phyloP scores from a whole-genome alignment of 495 filamentous ascomycete genomes.

The Xylaria grammica region DNA sequence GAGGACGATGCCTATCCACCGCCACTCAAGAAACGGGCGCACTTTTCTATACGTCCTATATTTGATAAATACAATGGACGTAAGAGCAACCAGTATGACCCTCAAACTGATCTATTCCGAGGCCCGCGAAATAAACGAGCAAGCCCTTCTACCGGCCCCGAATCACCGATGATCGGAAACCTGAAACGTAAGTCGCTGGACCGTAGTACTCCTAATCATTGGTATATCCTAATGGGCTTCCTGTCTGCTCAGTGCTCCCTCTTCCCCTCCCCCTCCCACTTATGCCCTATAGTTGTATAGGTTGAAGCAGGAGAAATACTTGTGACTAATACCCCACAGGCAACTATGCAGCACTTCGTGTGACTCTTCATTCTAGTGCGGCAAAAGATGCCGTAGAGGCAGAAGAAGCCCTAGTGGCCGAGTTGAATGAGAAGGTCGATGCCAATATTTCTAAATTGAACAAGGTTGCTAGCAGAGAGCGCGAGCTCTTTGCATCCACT shows the following conservation, averaged over 20 bases:
- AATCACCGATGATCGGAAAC: slow-evolving; percentile 21
- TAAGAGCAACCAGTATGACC: slow-evolving; percentile 12
- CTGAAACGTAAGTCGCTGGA: slow-evolving; percentile 24
- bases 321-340: slow-evolving; percentile 4
- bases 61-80: slow-evolving; percentile 28
- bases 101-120: neutral
- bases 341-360: slow-evolving; percentile 21
- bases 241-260: neutral
- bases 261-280: neutral
- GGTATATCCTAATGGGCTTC: neutral
- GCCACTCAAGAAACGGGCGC: slow-evolving; percentile 26
- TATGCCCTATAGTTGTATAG: neutral
- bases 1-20: slow-evolving; percentile 18
- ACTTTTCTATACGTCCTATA: slow-evolving; percentile 25
- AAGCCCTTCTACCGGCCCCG: slow-evolving; percentile 26
- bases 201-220: neutral
- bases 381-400: slow-evolving; percentile 12
- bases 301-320: neutral
- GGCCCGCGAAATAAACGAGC: slow-evolving; percentile 10
- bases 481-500: neutral
- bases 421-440: slow-evolving; percentile 11
- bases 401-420: neutral
- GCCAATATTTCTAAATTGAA: slow-evolving; percentile 17
- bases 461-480: slow-evolving; percentile 7
- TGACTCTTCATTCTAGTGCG: slow-evolving; percentile 16